Conservation (phyloP, 176 grass and related monocot species). For the Otatea glauca region DNA sequence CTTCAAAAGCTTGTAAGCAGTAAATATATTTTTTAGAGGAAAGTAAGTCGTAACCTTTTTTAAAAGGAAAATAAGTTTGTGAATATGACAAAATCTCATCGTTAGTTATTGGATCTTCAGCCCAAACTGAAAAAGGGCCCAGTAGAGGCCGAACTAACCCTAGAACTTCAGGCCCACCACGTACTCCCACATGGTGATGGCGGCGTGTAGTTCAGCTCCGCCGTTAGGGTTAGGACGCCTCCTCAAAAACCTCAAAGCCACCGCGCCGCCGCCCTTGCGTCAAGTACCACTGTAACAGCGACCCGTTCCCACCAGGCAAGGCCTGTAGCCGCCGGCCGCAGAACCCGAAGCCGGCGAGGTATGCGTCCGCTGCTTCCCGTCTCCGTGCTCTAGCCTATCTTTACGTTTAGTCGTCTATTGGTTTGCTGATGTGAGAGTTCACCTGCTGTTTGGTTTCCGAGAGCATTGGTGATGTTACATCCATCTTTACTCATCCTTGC, state of each 20-base stretch:
- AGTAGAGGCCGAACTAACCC: not conserved
- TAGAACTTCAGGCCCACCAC: not conserved
- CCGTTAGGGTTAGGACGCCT: conserved; percentile 35
- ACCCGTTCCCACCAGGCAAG: not conserved
- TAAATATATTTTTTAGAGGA: no score
- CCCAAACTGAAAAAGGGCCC: not conserved
- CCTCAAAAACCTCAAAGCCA: not conserved
- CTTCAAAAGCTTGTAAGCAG: no score
- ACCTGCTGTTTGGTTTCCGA: not conserved
- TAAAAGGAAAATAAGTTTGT: not conserved
- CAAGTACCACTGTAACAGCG: not conserved
- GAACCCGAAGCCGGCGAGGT: not conserved
- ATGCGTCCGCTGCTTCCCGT: not conserved
- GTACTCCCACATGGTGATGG: not conserved
- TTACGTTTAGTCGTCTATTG: not conserved
- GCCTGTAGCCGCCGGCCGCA: not conserved
- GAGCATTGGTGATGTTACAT: conserved; percentile 55
- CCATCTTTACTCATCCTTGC: conserved; percentile 58
- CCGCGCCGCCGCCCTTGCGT: not conserved
- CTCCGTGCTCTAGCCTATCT: not conserved
- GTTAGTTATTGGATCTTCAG: not conserved
- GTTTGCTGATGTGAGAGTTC: not conserved
- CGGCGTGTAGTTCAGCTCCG: not conserved
- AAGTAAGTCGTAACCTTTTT: no score
- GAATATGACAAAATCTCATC: not conserved